Evolutionary conservation across 2,329 filamentous ascomycete genomes (phyloP), one percentile per base, ranked within the genome.

Genomic region (Shiraia bambusicola): DNA sequence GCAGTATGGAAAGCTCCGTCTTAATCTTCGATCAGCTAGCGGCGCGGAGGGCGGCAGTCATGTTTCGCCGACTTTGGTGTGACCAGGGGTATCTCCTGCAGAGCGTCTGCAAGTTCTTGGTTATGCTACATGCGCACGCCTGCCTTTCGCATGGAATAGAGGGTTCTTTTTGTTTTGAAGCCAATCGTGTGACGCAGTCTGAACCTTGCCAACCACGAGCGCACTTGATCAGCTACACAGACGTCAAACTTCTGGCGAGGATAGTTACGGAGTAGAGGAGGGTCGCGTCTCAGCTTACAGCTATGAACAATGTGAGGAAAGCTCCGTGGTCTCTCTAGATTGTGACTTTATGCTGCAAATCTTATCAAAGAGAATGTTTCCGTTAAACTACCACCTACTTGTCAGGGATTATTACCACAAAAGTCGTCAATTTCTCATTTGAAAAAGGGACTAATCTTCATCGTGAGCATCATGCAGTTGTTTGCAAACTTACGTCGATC

Each of bases 261-360:
- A 45, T 49, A n/a, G n/a, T n/a, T n/a, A n/a, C n/a, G n/a, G n/a
- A n/a, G n/a, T n/a, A 47, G 49, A 46, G 47, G 48, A 51, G 47
- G 36, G 45, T 50, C 57, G 58, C 56, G 55, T 56, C 57, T 62
- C 58, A 59, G 59, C 58, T 61, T 54, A 5, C 19, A 45, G 58
- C 51, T 47, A 46, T 49, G 19, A 45, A 52, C 47, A 50, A 52
- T 49, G 52, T 50, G 43, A 51, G 45, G 28, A 39, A 32, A 48
- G 48, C 54, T 54, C 45, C 58, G 60, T 61, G 58, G 54, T 49
- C 52, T 42, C 59, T 38, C 58, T 51, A 59, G 59, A 59, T 45
- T 36, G 40, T 50, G 45, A 49, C 53, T 44, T 47, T 48, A 53
- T 55, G 58, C 52, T 48, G 49, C 49, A 36, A 45, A 47, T 47